Evolutionary conservation across 2,329 filamentous ascomycete species (phyloP), one percentile per base, ranked within the genome.

Genomic region (Elsinoe australis): DNA sequence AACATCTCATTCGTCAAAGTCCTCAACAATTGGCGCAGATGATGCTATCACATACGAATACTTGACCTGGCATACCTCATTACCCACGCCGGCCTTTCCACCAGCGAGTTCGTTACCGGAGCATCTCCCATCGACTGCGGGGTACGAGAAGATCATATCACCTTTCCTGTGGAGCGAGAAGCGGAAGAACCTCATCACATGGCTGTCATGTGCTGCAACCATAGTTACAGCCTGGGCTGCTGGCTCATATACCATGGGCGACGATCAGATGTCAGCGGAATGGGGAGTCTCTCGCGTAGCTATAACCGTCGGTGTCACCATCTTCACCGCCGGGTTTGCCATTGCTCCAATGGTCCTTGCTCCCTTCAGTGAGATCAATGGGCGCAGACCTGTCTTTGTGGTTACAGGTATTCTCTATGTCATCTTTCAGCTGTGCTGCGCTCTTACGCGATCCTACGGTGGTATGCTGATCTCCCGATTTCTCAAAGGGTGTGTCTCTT

Each of bases 341-440:
- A 64, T 88, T 18, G 84, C 86, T 0, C 89, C 89, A 0, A 95
- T 95, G 88, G 73, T 87, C 1, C 74, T 95, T 0, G 89, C 89
- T 0, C 89, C 89, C 0, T 83, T 95, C 55, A 87, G 83, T 1
- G 89, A 95, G 66, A 83, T 94, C 61, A 87, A 92, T 64, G 89
- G 89, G 3, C 79, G 89, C 2, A 80, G 86, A 49, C 86, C 88
- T 0, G 85, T 94, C 26, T 92, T 95, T 58, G 72, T 89, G 18
- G 71, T 72, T 1, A 82, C 85, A 6, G 87, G 87, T 0, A 60
- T 83, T 12, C 60, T 94, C 1, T 92, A 84, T 58, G 77, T 87
- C 4, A 64, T 78, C 45, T 85, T 80, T 59, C 82, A 88, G 59
- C 72, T 85, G 21, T 79, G 82, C 4, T 89, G 85, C 60, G 86